Base-by-base conservation (phyloP, 139 green algal species). In the Raphidocelis subcapitata region DNA sequence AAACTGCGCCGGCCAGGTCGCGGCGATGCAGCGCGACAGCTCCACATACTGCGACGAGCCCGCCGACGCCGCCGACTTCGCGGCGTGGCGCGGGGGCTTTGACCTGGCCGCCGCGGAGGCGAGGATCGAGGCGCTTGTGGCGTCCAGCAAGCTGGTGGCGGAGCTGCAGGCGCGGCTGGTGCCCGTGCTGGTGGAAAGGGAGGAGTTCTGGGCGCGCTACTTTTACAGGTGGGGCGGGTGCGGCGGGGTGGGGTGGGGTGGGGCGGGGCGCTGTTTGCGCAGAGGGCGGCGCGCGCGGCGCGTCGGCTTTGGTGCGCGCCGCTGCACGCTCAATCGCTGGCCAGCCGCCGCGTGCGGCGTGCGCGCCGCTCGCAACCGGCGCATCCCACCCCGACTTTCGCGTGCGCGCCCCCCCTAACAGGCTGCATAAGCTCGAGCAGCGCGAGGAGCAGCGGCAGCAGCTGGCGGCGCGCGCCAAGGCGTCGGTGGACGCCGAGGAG, bases 1-100 rank as follows among this genome's bases (percentile, higher is more conserved):
- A 37, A 21, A 37, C 23, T 5, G 5, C 12, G 15, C 60, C 20
- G 16, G 59, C 12, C 76, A 88, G 83, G 75, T 89, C 26, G 74
- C 70, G 10, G 85, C 89, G 12, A 94, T 97, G 87, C 92, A 98
- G 85, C 85, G 94, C 24, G 93, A 97, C 83, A 93, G 84, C 76
- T 73, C 49, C 62, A 98, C 94, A 24, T 98, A 98, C 80, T 97
- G 90, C 68, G 93, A 98, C 57, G 94, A 98, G 81, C 94, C 94
- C 2, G 92, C 92, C 44, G 92, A 98, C 66, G 46, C 55, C 0
- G 84, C 85, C 20, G 91, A 93, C 20, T 98, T 83, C 72, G 79
- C 47, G 1, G 65, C 66, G 3, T 92, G 88, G 81, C 62, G 72
- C 29, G 44, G 31, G 0, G 54, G 41, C 3, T 97, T 93, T 61